Base-by-base conservation (phyloP, 2,329 filamentous ascomycete genomes). In the Aureobasidium sp. region DNA sequence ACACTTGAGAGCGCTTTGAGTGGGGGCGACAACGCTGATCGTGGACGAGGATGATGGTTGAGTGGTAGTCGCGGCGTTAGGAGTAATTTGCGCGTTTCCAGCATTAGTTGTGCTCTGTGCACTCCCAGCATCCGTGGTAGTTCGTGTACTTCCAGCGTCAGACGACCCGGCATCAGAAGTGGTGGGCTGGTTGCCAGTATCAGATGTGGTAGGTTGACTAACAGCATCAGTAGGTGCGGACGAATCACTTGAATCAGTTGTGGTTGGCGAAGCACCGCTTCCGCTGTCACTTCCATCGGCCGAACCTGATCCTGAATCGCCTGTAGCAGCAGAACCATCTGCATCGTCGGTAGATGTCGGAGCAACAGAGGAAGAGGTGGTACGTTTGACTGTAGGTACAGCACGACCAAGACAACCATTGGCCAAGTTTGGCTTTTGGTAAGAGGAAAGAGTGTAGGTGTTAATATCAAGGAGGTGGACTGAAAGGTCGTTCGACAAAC, bases 401-500 rank as follows among this genome's bases (percentile, higher is more conserved):
- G 50, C 53, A 8, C 49, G 45, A 7, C 61, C 61, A 12, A 62
- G 52, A 49, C 61, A 62, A 15, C 61, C 61, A 11, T 39, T 48
- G 3, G 35, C 53, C 11, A 62, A 19, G 33, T 48, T 48, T 42
- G 60, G 47, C 33, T 50, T 35, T 53, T 56, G 40, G 37, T 58
- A 54, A 6, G 35, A 47, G 14, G 15, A 33, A 5, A 62, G 52
- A 42, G 53, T 57, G 17, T 29, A 37, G 9, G 42, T 57, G 31
- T 12, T 39, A 11, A 56, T 15, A 9, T 56, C 52, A 5, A 54
- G 35, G 17, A 45, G 56, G 35, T 62, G 52, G 17, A 62, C 45
- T 7, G 44, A 39, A 5, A 64, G 27, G 31, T 64, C 59, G 35
- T 65, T 65, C 53, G 44, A 49, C 1, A 64, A 33, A 3, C 59